phyloP scores from a whole-genome alignment of 192 early-diverging fungal species.

The Umbelopsis isabellina region DNA sequence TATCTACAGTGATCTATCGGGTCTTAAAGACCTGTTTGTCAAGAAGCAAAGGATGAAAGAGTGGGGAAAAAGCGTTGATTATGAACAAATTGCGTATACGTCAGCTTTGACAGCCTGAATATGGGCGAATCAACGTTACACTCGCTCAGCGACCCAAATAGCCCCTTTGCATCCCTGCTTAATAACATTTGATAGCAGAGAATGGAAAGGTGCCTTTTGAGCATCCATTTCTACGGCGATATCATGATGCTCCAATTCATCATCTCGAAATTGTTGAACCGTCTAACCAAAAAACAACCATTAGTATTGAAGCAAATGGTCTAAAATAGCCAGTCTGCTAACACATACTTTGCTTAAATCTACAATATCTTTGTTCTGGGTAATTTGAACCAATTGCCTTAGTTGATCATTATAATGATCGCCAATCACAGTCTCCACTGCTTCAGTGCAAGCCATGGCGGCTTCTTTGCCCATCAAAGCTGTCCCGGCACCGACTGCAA shows the following conservation, averaged over 20 bases:
- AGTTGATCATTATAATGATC: slow-evolving; percentile 96
- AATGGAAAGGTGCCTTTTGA: slow-evolving; percentile 79
- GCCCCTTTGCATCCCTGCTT: slow-evolving; percentile 86
- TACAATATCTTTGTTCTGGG: slow-evolving; percentile 59
- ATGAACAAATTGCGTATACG: not conserved
- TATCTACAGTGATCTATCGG: too few species aligned
- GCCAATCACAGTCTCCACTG: slow-evolving; percentile 96
- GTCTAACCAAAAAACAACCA: slow-evolving; percentile 42
- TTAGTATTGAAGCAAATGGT: not conserved
- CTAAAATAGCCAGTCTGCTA: not conserved
- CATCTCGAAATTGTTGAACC: slow-evolving; percentile 88
- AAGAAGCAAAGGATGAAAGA: too few species aligned
- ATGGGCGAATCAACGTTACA: slow-evolving; percentile 51
- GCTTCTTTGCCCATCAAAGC: slow-evolving; percentile 92
- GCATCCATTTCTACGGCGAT: slow-evolving; percentile 88
- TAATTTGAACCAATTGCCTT: slow-evolving; percentile 75
- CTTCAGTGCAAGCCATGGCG: slow-evolving; percentile 99
- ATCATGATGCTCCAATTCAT: slow-evolving; percentile 93
- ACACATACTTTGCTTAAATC: slow-evolving; percentile 59
- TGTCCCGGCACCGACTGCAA: slow-evolving; percentile 80
- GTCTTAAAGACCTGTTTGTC: too few species aligned
- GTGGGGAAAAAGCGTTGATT: not conserved
- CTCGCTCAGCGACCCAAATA: slow-evolving; percentile 88
- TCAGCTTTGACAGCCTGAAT: not conserved
- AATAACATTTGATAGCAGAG: slow-evolving; percentile 74